phyloP scores from a whole-genome alignment of 2,329 filamentous ascomycete genomes.

The Dissoconium aciculare region DNA sequence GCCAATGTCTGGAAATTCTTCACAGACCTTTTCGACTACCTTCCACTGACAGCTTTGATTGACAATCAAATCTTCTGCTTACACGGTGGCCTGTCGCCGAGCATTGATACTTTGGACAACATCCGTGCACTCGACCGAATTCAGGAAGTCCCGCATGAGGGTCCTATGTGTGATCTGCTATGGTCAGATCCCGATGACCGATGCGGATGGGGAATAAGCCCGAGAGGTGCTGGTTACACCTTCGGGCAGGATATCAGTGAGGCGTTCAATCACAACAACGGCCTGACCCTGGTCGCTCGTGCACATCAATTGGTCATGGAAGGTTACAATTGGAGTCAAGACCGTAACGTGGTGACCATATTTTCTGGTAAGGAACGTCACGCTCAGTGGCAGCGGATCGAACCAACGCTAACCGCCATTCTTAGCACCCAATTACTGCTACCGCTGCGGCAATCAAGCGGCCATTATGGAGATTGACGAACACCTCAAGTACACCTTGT shows the following conservation, averaged over 20 bases:
- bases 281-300: slow-evolving; percentile 82
- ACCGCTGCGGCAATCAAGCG: slow-evolving; percentile 95
- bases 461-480: slow-evolving; percentile 99
- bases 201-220: slow-evolving; percentile 53
- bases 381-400: no score
- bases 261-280: slow-evolving; percentile 98
- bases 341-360: slow-evolving; percentile 94
- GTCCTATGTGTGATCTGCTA: slow-evolving; percentile 92
- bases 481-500: slow-evolving; percentile 99
- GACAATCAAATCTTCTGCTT: slow-evolving; percentile 99
- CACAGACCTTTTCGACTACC: slow-evolving; percentile 96
- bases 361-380: slow-evolving; percentile 63
- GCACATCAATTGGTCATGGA: slow-evolving; percentile 99
- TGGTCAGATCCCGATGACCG: slow-evolving; percentile 98
- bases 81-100: slow-evolving; percentile 91
- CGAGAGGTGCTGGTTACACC: slow-evolving; percentile 51
- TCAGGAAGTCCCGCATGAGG: slow-evolving; percentile 96
- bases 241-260: slow-evolving; percentile 89
- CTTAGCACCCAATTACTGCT: slow-evolving; percentile 64
- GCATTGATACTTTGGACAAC: slow-evolving; percentile 88
- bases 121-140: slow-evolving; percentile 90
- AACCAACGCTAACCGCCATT: no score
- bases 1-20: slow-evolving; percentile 99
- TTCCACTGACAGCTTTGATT: slow-evolving; percentile 90
- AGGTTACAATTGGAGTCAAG: slow-evolving; percentile 98